Conservation (phyloP, 140 eudicot genomes). For the Erigeron philadelphicus region DNA sequence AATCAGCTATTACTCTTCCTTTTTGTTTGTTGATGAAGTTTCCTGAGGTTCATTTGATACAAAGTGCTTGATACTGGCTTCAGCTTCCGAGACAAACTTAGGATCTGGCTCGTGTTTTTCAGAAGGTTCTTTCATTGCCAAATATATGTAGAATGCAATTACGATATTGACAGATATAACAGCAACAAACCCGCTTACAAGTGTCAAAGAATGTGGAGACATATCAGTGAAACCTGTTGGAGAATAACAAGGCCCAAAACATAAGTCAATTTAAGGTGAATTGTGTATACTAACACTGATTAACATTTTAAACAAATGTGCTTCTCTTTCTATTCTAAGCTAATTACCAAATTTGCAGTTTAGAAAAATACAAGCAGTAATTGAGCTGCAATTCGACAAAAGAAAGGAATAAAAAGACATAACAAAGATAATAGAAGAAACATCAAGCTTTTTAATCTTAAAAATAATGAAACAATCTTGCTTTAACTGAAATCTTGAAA, state of each 20-base stretch:
- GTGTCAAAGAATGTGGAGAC: constrained; percentile 58
- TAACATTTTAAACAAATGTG: background rate
- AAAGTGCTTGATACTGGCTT: constrained; percentile 55
- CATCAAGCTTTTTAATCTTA: no score
- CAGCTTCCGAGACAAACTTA: constrained; percentile 68
- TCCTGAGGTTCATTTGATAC: constrained; percentile 31
- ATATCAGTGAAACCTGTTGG: constrained; percentile 48
- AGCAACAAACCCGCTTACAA: constrained; percentile 71
- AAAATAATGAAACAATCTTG: no score
- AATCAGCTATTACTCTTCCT: constrained; percentile 25
- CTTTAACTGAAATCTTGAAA: no score
- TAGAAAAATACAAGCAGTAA: background rate
- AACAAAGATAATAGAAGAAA: no score
- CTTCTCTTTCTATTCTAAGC: background rate
- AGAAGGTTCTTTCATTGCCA: constrained; percentile 77
- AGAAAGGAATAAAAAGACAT: no score
- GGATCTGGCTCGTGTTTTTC: constrained; percentile 78
- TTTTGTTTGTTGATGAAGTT: constrained; percentile 30
- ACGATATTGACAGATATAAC: constrained; percentile 68
- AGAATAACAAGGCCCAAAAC: background rate
- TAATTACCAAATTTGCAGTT: background rate
- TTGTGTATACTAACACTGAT: background rate
- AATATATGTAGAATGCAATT: constrained; percentile 58
- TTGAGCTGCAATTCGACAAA: background rate
- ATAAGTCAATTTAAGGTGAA: background rate